Base-by-base conservation (phyloP, 2,329 filamentous ascomycete species). In the Monosporascus sp. region DNA sequence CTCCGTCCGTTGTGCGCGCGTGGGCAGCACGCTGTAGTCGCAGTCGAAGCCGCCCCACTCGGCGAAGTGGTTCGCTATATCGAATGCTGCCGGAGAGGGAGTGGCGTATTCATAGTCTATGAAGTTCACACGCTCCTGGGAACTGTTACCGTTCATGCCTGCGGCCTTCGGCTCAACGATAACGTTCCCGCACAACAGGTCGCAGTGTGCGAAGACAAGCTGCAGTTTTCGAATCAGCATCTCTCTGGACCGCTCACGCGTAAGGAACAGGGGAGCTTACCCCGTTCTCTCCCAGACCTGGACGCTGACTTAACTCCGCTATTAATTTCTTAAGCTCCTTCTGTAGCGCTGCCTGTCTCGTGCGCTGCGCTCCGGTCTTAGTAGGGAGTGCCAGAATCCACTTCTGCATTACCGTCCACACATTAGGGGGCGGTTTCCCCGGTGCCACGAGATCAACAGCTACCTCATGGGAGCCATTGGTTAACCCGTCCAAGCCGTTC, bases 81-180 rank as follows among this genome's bases (percentile, higher is more conserved):
- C 94, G 72, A 99, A 99, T 2, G 93, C 92, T 4, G 92, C 91
- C 1, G 93, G 93, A 1, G 92, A 93, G 2, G 94, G 92, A 5
- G 90, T 94, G 15, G 92, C 91, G 71, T 99, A 99, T 71, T 99
- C 94, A 75, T 97, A 99, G 73, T 99, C 94, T 69, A 99, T 99
- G 72, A 99, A 97, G 66, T 82, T 83, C 51, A 93, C 86, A 3
- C 73, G 78, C 48, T 80, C 75, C 18, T 55, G 48, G 36, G 70
- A 68, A 31, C 68, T 62, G 25, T 60, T 60, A 20, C 60, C 67
- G 60, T 63, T 62, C 31, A 69, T 60, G 20, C 49, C 51, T 20
- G 55, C 59, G 39, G 64, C 61, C 42, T 68, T 67, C 50, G 83
- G 86, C 52, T 90, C 79, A 59, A 97, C 83, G 65, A 99, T 97